A percentile compares a stretch with the other conserved stretches of the same genome.
phyloP scores from a whole-genome alignment of 441 rosid species.

The Jatropha podagrica region DNA sequence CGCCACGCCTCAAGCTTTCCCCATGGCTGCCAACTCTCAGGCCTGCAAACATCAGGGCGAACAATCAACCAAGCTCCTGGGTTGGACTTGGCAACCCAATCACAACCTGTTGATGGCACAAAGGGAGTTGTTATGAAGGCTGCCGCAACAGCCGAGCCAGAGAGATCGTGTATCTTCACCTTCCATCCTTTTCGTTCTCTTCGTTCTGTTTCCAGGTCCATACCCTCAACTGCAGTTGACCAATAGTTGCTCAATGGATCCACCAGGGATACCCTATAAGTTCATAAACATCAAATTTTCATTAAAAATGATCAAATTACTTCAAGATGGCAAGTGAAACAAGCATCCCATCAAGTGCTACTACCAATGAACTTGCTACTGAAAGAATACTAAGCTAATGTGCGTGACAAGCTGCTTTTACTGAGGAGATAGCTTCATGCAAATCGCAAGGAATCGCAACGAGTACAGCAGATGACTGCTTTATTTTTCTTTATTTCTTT shows the following conservation, averaged over 20 bases:
- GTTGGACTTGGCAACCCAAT: conserved; percentile 92
- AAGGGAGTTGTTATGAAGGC: conserved; percentile 98
- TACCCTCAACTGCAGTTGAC: conserved; percentile 53
- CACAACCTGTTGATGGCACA: conserved; percentile 95
- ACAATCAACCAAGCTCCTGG: conserved; percentile 98
- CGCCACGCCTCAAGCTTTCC: conserved; percentile 98
- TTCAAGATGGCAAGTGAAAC: conserved; percentile 5
- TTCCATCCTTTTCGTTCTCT: conserved; percentile 95
- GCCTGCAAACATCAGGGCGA: conserved; percentile 71
- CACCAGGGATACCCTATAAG: conserved; percentile 62
- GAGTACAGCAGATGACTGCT: background rate
- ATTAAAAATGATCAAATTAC: conserved; percentile 24
- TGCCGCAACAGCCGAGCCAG: conserved; percentile 94
- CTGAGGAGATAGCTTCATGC: background rate
- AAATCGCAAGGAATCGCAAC: background rate
- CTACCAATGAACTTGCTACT: background rate
- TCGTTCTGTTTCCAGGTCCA: conserved; percentile 64
- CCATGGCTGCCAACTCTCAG: conserved; percentile 98
- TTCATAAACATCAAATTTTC: conserved; percentile 29
- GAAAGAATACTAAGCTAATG: background rate
- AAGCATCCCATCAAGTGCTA: background rate
- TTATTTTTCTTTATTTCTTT: background rate
- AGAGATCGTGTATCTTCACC: conserved; percentile 97
- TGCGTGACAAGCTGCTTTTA: background rate
- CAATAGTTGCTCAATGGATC: conserved; percentile 66